Percentiles rank a stretch among this genome's conserved stretches.
Evolutionary conservation across 805 yeast genomes (phyloP).

Genomic region (Candida khao-thaluensis): DNA sequence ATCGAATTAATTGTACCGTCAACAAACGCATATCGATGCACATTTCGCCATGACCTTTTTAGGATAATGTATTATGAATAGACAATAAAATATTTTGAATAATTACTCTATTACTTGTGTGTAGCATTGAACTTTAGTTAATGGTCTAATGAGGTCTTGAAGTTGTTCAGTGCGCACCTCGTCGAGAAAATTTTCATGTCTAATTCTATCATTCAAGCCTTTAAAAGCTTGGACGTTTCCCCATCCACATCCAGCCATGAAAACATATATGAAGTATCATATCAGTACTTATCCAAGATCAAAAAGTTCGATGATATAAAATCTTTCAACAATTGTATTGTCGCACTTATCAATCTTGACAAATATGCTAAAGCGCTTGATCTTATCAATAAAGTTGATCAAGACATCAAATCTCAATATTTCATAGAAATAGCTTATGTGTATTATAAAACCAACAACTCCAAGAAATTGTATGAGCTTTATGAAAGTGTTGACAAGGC

Average conservation of each 20-base stretch:
- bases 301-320: slow-evolving; percentile 35
- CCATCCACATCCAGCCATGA: slow-evolving; percentile 31
- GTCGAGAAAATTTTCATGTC: slow-evolving; percentile 26
- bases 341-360: slow-evolving; percentile 61
- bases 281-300: slow-evolving; percentile 39
- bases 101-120: neutral
- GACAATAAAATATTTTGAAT: neutral
- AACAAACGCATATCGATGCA: slow-evolving; percentile 3
- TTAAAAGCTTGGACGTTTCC: slow-evolving; percentile 37
- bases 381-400: slow-evolving; percentile 39
- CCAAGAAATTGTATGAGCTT: slow-evolving; percentile 25
- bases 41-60: slow-evolving; percentile 3
- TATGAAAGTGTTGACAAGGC: slow-evolving; percentile 14
- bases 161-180: neutral
- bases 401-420: slow-evolving; percentile 34
- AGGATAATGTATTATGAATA: slow-evolving; percentile 8
- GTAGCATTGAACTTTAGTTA: too few relatives aligned
- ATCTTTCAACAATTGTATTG: slow-evolving; percentile 46
- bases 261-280: slow-evolving; percentile 37
- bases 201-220: slow-evolving; percentile 40
- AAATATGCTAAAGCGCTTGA: slow-evolving; percentile 49
- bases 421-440: slow-evolving; percentile 57
- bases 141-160: neutral
- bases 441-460: slow-evolving; percentile 54
- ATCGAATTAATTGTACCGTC: slow-evolving; percentile 3